Base-by-base conservation (phyloP, 352 stramenopile species). In the Phytophthora pisi region DNA sequence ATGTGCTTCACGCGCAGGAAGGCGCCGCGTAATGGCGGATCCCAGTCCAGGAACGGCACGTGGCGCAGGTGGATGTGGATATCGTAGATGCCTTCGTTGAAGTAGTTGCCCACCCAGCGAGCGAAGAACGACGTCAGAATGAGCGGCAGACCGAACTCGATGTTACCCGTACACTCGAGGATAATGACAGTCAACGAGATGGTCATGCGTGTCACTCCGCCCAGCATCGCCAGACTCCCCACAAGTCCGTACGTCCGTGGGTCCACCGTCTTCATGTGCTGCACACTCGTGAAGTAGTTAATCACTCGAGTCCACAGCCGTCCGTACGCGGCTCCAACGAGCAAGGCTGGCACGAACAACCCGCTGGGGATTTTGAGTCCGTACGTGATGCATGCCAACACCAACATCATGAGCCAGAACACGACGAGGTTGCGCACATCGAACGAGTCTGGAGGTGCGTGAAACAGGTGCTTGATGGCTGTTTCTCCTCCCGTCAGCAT, bases 21-120 rank as follows among this genome's bases (percentile, higher is more conserved):
- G 0, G 77, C 81, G 7, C 87, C 84, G 23, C 77, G 75, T 20
- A 92, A 54, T 43, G 87, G 81, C 26, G 87, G 83, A 43, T 91
- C 82, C 83, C 84, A 93, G 55, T 95, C 87, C 10, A 95, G 64
- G 59, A 95, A 95, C 23, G 87, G 87, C 13, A 88, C 77, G 42
- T 84, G 83, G 7, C 82, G 97, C 24, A 99, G 76, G 56, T 98
- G 90, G 68, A 99, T 99, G 65, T 99, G 96, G 61, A 99, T 99
- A 74, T 99, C 97, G 82, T 99, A 99, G 47, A 99, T 92, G 18
- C 96, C 97, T 75, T 99, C 96, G 74, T 99, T 99, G 75, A 99
- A 99, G 43, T 98, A 89, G 78, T 99, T 99, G 24, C 97, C 97
- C 23, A 98, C 97, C 82, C 97, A 98, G 36, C 97, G 83, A 51